Percentiles rank a stretch among this genome's conserved stretches.
phyloP scores from a whole-genome alignment of 306 rosid genomes.

The Fragaria vesca region DNA sequence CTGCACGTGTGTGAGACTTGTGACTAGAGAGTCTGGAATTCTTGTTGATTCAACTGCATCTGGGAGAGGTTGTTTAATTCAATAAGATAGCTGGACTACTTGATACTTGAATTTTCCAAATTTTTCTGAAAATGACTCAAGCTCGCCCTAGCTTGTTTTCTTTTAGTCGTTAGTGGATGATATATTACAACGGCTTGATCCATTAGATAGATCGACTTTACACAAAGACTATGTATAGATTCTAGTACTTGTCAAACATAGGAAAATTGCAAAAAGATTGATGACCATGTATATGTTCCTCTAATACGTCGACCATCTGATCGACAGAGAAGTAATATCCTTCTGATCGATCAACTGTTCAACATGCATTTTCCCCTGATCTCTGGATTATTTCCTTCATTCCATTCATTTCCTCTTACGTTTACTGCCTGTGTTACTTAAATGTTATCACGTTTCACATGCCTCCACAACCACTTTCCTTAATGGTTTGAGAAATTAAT shows the following conservation, averaged over 20 bases:
- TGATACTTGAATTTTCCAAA: background rate
- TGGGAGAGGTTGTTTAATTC: background rate
- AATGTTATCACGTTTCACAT: background rate
- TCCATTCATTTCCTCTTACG: background rate
- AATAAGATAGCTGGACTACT: background rate
- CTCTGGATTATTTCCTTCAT: too few relatives aligned
- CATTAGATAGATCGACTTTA: constrained; percentile 13
- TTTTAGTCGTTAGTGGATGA: background rate
- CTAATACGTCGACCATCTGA: background rate
- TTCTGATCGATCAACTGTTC: too few relatives aligned
- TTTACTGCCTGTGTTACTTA: too few relatives aligned
- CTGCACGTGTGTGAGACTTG: constrained; percentile 22
- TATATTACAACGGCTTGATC: background rate
- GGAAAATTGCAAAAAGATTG: background rate
- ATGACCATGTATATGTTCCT: background rate
- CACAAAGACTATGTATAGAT: background rate
- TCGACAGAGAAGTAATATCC: background rate
- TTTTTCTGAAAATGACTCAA: background rate
- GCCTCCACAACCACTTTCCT: background rate
- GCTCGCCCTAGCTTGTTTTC: background rate
- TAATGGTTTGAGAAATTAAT: background rate
- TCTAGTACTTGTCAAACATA: background rate
- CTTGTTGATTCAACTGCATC: background rate
- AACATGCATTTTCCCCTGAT: background rate
- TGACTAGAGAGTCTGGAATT: constrained; percentile 3